A percentile compares a stretch with the other conserved stretches of the same genome.
These are phyloP conservation scores for Beta lomatogona DNA, from an alignment of 179 eudicot genomes.

Conservation along the genomic window DNA sequence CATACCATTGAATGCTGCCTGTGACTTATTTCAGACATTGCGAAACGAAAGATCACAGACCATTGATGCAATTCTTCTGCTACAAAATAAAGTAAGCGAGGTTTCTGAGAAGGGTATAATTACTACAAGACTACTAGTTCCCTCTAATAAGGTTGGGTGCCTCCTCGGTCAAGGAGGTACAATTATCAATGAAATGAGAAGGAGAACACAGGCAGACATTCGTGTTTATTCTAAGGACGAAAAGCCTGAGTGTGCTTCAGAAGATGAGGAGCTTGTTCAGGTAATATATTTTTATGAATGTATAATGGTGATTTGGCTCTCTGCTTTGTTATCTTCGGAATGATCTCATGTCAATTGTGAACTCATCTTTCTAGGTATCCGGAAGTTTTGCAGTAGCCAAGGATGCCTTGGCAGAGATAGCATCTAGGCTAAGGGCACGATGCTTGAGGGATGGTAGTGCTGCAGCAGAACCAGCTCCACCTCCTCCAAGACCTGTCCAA, in stretches of 20 bases:
- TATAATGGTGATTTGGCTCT: background rate
- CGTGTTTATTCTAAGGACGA: conserved; percentile 79
- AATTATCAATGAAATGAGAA: conserved; percentile 86
- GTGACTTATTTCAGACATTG: conserved; percentile 48
- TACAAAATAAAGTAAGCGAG: conserved; percentile 74
- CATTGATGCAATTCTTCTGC: conserved; percentile 77
- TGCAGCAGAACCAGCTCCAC: conserved; percentile 49
- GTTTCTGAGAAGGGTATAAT: conserved; percentile 66
- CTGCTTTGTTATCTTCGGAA: background rate
- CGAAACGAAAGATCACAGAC: conserved; percentile 70
- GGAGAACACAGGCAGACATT: conserved; percentile 84
- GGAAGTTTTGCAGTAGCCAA: conserved; percentile 73
- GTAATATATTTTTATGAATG: conserved; percentile 33
- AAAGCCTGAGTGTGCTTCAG: conserved; percentile 71
- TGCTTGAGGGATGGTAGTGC: conserved; percentile 52
- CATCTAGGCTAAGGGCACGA: conserved; percentile 72
- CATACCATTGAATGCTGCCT: conserved; percentile 21
- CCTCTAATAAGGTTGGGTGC: conserved; percentile 87
- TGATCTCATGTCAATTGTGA: background rate
- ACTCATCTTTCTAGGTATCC: conserved; percentile 51
- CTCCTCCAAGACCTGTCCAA: conserved; percentile 45
- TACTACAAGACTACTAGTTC: conserved; percentile 75
- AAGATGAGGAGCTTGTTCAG: conserved; percentile 94
- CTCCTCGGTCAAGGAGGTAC: conserved; percentile 90
- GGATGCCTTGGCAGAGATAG: conserved; percentile 80